Evolutionary conservation across 495 filamentous ascomycete species (phyloP), one percentile per base, ranked within the genome.

Genomic region (Penicillium coprophilum): DNA sequence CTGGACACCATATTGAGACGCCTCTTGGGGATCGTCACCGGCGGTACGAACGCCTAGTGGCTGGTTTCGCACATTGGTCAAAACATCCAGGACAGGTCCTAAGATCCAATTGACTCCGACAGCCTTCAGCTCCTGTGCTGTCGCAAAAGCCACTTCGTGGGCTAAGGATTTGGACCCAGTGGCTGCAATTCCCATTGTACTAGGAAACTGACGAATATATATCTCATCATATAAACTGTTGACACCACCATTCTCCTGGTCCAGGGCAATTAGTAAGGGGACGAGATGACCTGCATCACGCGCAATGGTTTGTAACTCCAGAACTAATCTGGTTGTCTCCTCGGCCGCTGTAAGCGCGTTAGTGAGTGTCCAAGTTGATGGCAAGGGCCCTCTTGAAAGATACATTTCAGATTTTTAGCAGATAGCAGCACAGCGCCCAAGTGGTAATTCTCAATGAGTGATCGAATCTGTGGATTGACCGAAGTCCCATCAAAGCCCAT

Each of bases 211-310:
- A 55, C 89, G 87, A 60, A 96, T 90, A 70, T 89, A 92, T 56
- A 91, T 87, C 59, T 93, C 89, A 74, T 96, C 91, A 65, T 90
- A 96, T 15, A 96, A 79, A 70, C 89, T 93, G 73, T 96, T 96
- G 64, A 96, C 91, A 4, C 91, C 91, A 46, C 91, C 91, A 87
- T 96, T 96, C 69, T 96, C 91, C 63, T 96, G 91, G 66, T 96
- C 91, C 34, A 96, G 66, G 13, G 88, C 89, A 62, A 96, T 96
- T 53, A 90, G 75, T 24, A 96, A 74, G 12, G 91, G 91, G 3
- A 92, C 85, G 3, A 87, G 87, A 69, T 96, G 91, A 40, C 91
- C 89, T 51, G 91, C 88, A 75, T 93, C 79, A 65, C 88, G 87
- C 24, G 91, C 91, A 66, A 91, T 91, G 53, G 86, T 91, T 70